Conservation (phyloP, 805 yeast genomes). For the Candida succiphila region DNA sequence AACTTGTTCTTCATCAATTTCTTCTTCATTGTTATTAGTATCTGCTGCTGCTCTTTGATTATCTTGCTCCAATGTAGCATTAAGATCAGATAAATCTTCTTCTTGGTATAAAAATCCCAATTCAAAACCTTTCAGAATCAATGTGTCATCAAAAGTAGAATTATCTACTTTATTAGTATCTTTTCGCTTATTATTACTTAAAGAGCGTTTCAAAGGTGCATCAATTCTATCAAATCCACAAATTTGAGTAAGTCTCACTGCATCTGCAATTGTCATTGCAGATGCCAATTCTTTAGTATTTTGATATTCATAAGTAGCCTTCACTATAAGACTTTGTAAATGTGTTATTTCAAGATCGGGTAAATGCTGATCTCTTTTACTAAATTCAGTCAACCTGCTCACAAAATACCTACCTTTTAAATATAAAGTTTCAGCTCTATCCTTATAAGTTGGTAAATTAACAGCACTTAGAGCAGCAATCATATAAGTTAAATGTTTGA, state of each 20-base stretch:
- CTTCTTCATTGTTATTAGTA: constrained; percentile 10
- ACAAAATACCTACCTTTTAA: not conserved
- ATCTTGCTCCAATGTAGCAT: not conserved
- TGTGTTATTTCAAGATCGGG: constrained; percentile 11
- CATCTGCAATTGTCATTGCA: constrained; percentile 16
- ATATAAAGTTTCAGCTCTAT: constrained; percentile 11
- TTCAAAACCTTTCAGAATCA: not conserved
- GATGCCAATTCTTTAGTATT: constrained; percentile 17
- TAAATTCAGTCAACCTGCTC: constrained; percentile 5
- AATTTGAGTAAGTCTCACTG: constrained; percentile 19
- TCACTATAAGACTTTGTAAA: constrained; percentile 15
- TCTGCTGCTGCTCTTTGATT: not conserved
- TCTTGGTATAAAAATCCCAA: not conserved
- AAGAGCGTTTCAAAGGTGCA: constrained; percentile 4
- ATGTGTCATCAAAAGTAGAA: not conserved
- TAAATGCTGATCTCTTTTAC: constrained; percentile 6
- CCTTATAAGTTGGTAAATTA: constrained; percentile 9
- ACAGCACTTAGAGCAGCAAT: constrained; percentile 14
- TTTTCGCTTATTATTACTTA: not conserved
- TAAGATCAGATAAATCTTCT: not conserved
- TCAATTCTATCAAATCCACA: constrained; percentile 22
- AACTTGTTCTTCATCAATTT: constrained; percentile 10
- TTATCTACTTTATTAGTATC: not conserved
- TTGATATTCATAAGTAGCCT: constrained; percentile 16
- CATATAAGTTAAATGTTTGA: constrained; percentile 13